phyloP scores from a whole-genome alignment of 2,329 filamentous ascomycete genomes.

The Pseudonectria foliicola region DNA sequence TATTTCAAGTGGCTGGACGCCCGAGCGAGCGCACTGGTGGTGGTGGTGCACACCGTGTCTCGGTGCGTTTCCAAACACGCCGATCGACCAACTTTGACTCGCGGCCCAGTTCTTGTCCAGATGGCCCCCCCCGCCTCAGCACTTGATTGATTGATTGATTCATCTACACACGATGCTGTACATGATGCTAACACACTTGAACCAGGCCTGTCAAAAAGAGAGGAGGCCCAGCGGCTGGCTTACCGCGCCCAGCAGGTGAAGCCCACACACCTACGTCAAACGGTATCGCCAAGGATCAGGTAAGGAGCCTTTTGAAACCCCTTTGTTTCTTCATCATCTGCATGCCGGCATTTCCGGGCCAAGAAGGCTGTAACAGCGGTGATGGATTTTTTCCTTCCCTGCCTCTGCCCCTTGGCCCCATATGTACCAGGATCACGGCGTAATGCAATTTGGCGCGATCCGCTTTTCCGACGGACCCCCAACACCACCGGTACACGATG shows the following conservation, averaged over 20 bases:
- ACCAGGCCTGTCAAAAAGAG: slow-evolving; percentile 67
- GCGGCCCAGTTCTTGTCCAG: not conserved
- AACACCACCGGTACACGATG: slow-evolving; percentile 13
- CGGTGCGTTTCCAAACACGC: too few species aligned
- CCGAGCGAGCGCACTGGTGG: too few species aligned
- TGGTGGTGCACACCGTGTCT: too few species aligned
- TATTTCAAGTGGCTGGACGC: too few species aligned
- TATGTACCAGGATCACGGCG: slow-evolving; percentile 12
- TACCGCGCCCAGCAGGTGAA: slow-evolving; percentile 59
- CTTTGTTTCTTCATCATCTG: not conserved
- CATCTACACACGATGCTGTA: not conserved
- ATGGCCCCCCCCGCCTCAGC: not conserved
- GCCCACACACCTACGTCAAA: slow-evolving; percentile 54
- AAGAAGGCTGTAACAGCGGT: slow-evolving; percentile 4
- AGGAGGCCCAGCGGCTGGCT: slow-evolving; percentile 59
- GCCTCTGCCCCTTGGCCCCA: slow-evolving; percentile 2
- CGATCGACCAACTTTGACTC: not conserved
- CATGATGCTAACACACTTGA: slow-evolving; percentile 19
- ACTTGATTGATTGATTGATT: not conserved
- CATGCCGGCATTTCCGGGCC: not conserved
- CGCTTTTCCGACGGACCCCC: slow-evolving; percentile 1
- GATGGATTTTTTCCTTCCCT: slow-evolving; percentile 11
- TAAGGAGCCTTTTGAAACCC: slow-evolving; percentile 24
- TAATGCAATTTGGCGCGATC: slow-evolving; percentile 13
- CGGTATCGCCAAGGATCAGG: slow-evolving; percentile 46